Evolutionary conservation across 2,329 filamentous ascomycete genomes (phyloP), one percentile per base, ranked within the genome.

Genomic region (Sarocladium oryzae): DNA sequence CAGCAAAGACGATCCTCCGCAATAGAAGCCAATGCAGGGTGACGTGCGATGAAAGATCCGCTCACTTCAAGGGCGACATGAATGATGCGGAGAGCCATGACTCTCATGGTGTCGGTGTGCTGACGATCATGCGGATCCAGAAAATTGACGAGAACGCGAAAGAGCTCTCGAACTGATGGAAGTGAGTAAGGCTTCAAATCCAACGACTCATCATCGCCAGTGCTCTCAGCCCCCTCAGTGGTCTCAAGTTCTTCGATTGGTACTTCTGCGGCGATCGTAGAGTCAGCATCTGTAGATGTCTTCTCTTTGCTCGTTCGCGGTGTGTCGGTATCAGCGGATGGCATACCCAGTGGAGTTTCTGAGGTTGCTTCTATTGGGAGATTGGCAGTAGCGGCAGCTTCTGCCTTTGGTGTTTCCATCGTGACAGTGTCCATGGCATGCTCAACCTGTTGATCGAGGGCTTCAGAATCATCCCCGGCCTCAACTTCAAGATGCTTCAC

Each of bases 1-100:
- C 89, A 87, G 65, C 95, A 99, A 21, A 99, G 75, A 21, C 90
- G 89, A 66, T 99, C 92, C 66, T 96, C 90, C 1, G 93, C 93
- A 52, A 99, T 79, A 4, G 80, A 82, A 10, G 92, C 91, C 49
- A 99, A 73, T 53, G 87, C 89, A 5, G 92, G 91, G 65, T 99
- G 93, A 56, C 88, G 87, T 46, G 91, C 89, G 63, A 99, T 96
- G 7, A 91, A 95, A 3, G 93, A 92, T 0, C 93, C 93, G 2
- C 93, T 90, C 53, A 99, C 92, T 69, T 99, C 93, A 20, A 99
- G 79, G 2, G 93, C 93, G 40, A 99, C 93, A 66, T 99, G 93
- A 51, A 99, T 93, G 56, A 99, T 97, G 38, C 93, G 84, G 57
- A 99, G 72, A 16, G 93, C 93, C 91, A 99, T 99, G 36, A 99